Percentiles rank a stretch among this genome's conserved stretches.
Evolutionary conservation across 306 rosid genomes (phyloP).

Genomic region (Cucurbita argyrosperma): DNA sequence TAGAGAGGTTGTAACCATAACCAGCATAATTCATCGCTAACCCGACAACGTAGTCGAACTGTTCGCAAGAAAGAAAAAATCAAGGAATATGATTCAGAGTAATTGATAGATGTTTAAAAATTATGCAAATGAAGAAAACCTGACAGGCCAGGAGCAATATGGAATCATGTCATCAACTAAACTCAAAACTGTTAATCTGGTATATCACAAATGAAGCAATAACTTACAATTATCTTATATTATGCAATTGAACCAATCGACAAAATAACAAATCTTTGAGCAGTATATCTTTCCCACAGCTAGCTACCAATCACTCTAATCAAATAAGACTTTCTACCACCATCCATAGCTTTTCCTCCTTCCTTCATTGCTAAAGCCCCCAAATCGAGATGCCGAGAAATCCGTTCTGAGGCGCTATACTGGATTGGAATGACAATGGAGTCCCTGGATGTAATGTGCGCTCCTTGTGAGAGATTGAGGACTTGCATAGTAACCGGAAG

Average conservation of each 20-base stretch:
- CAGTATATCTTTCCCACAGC: neutral
- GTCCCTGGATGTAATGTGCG: conserved; percentile 20
- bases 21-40: neutral
- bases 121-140: neutral
- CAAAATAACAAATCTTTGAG: neutral
- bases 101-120: neutral
- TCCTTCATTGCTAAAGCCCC: conserved; percentile 22
- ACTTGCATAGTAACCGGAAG: conserved; percentile 22
- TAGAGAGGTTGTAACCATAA: neutral
- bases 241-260: neutral
- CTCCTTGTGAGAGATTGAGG: conserved; percentile 16
- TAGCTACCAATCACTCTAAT: conserved; percentile 8
- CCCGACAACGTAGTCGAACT: neutral
- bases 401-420: conserved; percentile 18
- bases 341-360: conserved; percentile 26
- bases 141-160: neutral
- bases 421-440: conserved; percentile 21
- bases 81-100: neutral
- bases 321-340: conserved; percentile 25
- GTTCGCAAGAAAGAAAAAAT: neutral
- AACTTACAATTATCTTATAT: neutral
- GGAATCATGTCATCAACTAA: neutral
- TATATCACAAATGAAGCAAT: neutral
- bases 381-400: conserved; percentile 46
- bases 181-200: neutral